Evolutionary conservation across 2,329 filamentous ascomycete species (phyloP), one percentile per base, ranked within the genome.

Genomic region (Ilyonectria robusta): DNA sequence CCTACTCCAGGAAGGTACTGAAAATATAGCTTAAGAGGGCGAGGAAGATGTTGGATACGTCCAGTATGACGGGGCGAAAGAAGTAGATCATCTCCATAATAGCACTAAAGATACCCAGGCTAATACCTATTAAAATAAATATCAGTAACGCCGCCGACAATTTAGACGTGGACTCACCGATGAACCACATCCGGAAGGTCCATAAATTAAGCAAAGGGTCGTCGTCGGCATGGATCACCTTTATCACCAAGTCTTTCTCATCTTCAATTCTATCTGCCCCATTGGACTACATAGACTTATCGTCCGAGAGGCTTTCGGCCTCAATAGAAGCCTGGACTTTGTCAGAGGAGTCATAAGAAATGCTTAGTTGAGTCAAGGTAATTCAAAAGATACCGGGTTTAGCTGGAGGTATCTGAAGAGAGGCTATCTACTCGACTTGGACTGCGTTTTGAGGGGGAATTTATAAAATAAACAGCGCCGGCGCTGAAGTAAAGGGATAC

Each of bases 161-260:
- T 19, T n/a, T 3, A 15, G 1, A n/a, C 9, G 33, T 35, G 8
- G 6, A 66, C 70, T 66, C 46, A 72, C 74, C 74, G 23, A 76
- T 66, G 6, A 57, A 19, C 6, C 72, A 65, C 59, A 72, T 70
- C 7, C 74, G 73, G 42, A 75, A 58, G 6, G 74, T 76, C 70
- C 73, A 74, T 29, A 73, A 70, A 11, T 73, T 72, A 19, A 68
- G 44, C 5, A 58, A 54, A 19, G 70, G 68, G 15, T 76, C 72
- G 48, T 76, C 73, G 2, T 76, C 72, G 33, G 72, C 73, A 3
- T 72, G 70, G 47, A 76, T 71, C 7, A 75, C 72, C 54, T 76
- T 60, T 1, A 72, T 76, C 19, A 76, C 66, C 33, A 35, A 35
- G 33, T 35, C 33, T 35, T 35, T 35, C 13, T 74, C 59, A 29